Percentiles rank a stretch among this genome's conserved stretches.
Evolutionary conservation across 2,329 filamentous ascomycete species (phyloP).

Genomic region (Sporothrix curviconia): DNA sequence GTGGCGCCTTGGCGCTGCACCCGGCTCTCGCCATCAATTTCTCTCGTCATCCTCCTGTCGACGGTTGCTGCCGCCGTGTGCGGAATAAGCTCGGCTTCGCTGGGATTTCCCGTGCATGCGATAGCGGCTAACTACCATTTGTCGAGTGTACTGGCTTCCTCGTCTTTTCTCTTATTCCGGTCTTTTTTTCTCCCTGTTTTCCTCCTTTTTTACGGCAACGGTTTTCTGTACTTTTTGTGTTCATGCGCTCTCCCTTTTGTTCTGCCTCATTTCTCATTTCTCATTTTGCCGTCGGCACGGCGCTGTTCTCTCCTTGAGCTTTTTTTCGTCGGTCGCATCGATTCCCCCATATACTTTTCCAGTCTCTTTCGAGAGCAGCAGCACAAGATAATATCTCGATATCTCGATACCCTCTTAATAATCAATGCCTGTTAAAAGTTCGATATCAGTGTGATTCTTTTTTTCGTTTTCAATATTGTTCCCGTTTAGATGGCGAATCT

Average conservation of each 20-base stretch:
- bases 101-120: no score
- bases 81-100: no score
- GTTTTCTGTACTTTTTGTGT: no score
- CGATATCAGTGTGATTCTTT: not conserved
- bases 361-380: no score
- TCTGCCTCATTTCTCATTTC: not conserved
- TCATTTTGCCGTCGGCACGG: not conserved
- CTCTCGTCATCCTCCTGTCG: not conserved
- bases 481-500: not conserved
- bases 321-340: not conserved
- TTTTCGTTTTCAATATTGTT: not conserved
- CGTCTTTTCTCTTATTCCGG: no score
- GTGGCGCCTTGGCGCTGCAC: conserved; percentile 1
- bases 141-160: no score
- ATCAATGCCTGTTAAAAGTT: not conserved
- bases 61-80: no score
- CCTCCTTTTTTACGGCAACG: no score
- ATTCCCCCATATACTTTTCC: conserved; percentile 1
- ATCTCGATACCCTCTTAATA: conserved; percentile 2
- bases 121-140: no score
- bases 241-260: no score
- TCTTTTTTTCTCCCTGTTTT: no score
- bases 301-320: conserved; percentile 6
- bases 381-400: conserved; percentile 6
- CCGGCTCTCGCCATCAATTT: not conserved